These are phyloP conservation scores for Camelina neglecta DNA, from an alignment of 345 rosid genomes.

Conservation along the genomic window DNA sequence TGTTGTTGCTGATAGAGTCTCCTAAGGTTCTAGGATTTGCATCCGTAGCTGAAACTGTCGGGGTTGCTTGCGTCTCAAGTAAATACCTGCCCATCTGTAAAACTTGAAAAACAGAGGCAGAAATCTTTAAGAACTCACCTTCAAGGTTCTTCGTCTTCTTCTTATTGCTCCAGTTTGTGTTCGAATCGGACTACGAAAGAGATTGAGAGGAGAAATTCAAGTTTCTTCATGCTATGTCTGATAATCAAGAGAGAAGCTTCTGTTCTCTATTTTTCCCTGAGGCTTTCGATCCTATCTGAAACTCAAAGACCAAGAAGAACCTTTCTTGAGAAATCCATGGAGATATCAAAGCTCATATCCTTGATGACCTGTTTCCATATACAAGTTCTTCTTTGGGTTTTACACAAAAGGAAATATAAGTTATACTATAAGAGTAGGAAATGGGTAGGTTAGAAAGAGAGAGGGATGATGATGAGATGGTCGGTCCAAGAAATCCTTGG, in stretches of 20 bases:
- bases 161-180: not conserved
- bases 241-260: not conserved
- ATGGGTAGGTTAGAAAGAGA: not conserved
- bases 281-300: slow-evolving; percentile 3
- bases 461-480: slow-evolving; percentile 25
- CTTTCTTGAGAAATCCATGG: slow-evolving; percentile 5
- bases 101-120: not conserved
- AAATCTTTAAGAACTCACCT: slow-evolving; percentile 14
- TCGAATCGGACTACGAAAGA: slow-evolving; percentile 17
- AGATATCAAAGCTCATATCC: not conserved
- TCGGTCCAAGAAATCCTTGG: slow-evolving; percentile 37
- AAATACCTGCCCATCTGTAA: slow-evolving; percentile 28
- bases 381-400: slow-evolving; percentile 19
- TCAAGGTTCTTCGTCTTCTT: slow-evolving; percentile 3
- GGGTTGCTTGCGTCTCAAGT: slow-evolving; percentile 34
- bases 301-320: not conserved
- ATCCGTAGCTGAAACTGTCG: slow-evolving; percentile 25
- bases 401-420: not conserved
- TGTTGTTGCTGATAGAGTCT: slow-evolving; percentile 24
- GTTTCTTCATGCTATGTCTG: slow-evolving; percentile 19
- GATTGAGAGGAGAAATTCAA: not conserved
- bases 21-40: slow-evolving; percentile 22
- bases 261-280: not conserved
- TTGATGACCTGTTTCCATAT: not conserved
- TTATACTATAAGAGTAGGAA: not conserved